Conservation (phyloP, 345 rosid genomes). For the Cardamine chenopodiifolia region DNA sequence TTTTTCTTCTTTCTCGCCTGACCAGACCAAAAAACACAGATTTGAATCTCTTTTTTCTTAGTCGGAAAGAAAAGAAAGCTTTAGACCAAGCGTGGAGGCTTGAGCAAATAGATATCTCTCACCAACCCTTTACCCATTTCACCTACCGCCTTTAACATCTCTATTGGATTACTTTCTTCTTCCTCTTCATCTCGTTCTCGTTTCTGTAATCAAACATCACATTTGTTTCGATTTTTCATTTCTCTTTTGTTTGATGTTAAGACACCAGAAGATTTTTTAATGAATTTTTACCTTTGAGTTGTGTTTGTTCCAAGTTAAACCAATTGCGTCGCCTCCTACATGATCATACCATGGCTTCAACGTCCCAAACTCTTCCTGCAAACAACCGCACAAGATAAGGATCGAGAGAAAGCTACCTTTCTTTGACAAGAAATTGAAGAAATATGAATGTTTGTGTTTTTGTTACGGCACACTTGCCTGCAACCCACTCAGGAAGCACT, state of each 20-base stretch:
- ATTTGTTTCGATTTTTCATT: background rate
- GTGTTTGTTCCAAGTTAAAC: constrained; percentile 73
- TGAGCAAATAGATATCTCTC: constrained; percentile 63
- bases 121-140: constrained; percentile 88
- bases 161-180: constrained; percentile 48
- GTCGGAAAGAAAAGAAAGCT: background rate
- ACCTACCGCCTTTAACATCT: constrained; percentile 59
- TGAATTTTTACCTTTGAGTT: constrained; percentile 58
- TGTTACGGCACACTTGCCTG: constrained; percentile 54
- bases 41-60: background rate
- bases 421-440: background rate
- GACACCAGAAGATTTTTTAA: background rate
- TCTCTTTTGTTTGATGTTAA: background rate
- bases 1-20: background rate
- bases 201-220: constrained; percentile 54
- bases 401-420: background rate
- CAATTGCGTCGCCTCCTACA: constrained; percentile 81
- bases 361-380: constrained; percentile 60
- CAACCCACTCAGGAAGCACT: constrained; percentile 62
- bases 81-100: constrained; percentile 52
- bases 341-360: constrained; percentile 86
- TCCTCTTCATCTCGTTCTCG: constrained; percentile 60
- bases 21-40: background rate
- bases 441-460: background rate
- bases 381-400: constrained; percentile 26